Conservation (phyloP, 1,284 basidiomycete species). For the Apiotrichum veenhuisii region DNA sequence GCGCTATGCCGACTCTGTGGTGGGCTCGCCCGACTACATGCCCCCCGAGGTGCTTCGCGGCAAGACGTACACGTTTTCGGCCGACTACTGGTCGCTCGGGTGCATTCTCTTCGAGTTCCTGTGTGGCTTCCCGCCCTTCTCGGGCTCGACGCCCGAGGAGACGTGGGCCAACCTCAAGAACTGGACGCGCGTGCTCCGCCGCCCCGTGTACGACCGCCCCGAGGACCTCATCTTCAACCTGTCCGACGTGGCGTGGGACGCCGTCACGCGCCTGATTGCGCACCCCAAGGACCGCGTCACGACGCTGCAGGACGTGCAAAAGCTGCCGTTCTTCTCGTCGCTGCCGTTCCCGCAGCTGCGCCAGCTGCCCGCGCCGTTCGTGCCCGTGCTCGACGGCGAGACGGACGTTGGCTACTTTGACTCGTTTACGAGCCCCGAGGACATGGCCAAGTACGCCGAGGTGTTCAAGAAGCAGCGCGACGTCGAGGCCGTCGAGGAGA, state of each 20-base stretch:
- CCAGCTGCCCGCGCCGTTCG: conserved; percentile 79
- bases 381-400: conserved; percentile 91
- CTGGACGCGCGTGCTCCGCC: conserved; percentile 84
- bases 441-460: conserved; percentile 98
- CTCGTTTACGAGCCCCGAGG: conserved; percentile 84
- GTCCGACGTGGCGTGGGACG: conserved; percentile 90
- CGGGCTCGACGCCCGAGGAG: conserved; percentile 90
- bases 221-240: conserved; percentile 98
- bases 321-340: conserved; percentile 79
- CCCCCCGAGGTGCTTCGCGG: conserved; percentile 82
- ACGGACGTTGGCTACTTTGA: conserved; percentile 98
- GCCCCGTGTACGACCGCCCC: conserved; percentile 92
- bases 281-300: conserved; percentile 76
- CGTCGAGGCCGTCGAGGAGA: conserved; percentile 86
- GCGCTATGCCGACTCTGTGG: conserved; percentile 94
- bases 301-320: conserved; percentile 67
- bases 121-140: conserved; percentile 95
- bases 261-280: conserved; percentile 73
- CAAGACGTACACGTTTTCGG: conserved; percentile 89
- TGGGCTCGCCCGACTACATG: conserved; percentile 92
- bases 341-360: conserved; percentile 77
- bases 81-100: conserved; percentile 98
- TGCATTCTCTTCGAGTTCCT: conserved; percentile 98
- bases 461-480: conserved; percentile 96
- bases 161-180: conserved; percentile 99